Conservation (phyloP, 2,329 filamentous ascomycete species). For the Penicillium sp. region DNA sequence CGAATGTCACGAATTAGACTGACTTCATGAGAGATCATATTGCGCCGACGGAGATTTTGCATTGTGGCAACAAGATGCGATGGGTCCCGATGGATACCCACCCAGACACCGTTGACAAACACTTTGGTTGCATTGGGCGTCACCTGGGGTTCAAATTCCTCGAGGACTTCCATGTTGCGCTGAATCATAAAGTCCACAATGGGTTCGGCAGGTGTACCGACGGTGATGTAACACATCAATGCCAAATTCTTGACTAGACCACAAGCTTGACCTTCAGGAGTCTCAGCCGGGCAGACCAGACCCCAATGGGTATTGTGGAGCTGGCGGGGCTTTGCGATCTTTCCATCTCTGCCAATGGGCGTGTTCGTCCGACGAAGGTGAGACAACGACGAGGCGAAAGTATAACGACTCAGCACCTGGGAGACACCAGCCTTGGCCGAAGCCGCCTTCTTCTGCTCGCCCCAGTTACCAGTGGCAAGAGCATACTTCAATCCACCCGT, state of each 20-base stretch:
- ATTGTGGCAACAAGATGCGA: conserved; percentile 78
- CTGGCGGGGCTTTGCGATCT: conserved; percentile 95
- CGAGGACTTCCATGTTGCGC: conserved; percentile 90
- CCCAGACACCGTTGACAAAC: conserved; percentile 97
- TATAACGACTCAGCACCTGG: conserved; percentile 96
- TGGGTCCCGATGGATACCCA: conserved; percentile 88
- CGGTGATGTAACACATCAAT: conserved; percentile 97
- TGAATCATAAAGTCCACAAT: conserved; percentile 95
- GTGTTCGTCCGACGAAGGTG: conserved; percentile 98
- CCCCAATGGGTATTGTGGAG: conserved; percentile 99
- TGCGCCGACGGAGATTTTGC: conserved; percentile 70
- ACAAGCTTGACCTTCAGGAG: conserved; percentile 96
- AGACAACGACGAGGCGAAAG: conserved; percentile 91
- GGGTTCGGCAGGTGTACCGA: conserved; percentile 84
- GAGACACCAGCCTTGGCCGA: conserved; percentile 95
- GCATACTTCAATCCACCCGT: conserved; percentile 96
- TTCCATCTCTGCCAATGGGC: conserved; percentile 93
- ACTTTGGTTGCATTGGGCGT: conserved; percentile 95
- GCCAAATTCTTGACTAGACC: conserved; percentile 97
- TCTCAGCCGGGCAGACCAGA: conserved; percentile 93
- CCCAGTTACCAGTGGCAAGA: conserved; percentile 96
- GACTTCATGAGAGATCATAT: conserved; percentile 84
- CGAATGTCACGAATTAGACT: conserved; percentile 94
- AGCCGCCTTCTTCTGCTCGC: conserved; percentile 97
- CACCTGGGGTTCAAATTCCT: conserved; percentile 83